Evolutionary conservation across 257 asterid genomes (phyloP), one percentile per base, ranked within the genome.

Genomic region (Rhazya stricta): DNA sequence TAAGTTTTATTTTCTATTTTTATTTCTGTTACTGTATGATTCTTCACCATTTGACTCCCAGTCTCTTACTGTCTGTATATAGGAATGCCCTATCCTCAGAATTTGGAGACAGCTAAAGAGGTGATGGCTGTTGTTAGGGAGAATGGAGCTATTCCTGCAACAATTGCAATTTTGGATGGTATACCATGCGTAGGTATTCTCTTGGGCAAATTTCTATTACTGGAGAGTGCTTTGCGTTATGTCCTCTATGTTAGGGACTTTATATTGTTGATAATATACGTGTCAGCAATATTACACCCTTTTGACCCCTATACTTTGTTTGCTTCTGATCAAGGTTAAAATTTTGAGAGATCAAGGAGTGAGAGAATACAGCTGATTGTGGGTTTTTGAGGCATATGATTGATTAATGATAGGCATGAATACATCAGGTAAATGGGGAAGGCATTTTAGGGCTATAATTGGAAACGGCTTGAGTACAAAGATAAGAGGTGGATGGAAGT

Each of bases 71-170:
- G 39, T 74, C 39, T 79, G 25, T 66, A 13, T 67, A 21, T 27
- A 94, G 98, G 98, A 74, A 94, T 94, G 98, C 99, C 99, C 25
- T 92, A 92, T 89, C 98, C 99, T 76, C 91, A 87, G 78, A 94
- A 94, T 85, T 74, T 94, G 62, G 91, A 84, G 86, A 91, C 96
- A 48, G 99, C 98, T 23, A 90, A 84, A 81, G 91, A 89, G 81
- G 90, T 92, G 82, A 93, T 92, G 87, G 88, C 85, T 73, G 84
- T 88, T 65, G 90, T 94, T 58, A 81, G 91, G 73, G 81, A 86
- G 65, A 89, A 90, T 74, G 98, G 96, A 83, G 98, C 99, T 69
- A 76, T 85, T 54, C 98, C 99, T 81, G 98, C 98, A 25, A 94
- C 98, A 77, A 79, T 90, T 54, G 97, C 97, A 79, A 94, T 94